Evolutionary conservation across 75 land plant species (phyloP), one percentile per base, ranked within the genome.

Genomic region (Chamaecyparis obtusa): DNA sequence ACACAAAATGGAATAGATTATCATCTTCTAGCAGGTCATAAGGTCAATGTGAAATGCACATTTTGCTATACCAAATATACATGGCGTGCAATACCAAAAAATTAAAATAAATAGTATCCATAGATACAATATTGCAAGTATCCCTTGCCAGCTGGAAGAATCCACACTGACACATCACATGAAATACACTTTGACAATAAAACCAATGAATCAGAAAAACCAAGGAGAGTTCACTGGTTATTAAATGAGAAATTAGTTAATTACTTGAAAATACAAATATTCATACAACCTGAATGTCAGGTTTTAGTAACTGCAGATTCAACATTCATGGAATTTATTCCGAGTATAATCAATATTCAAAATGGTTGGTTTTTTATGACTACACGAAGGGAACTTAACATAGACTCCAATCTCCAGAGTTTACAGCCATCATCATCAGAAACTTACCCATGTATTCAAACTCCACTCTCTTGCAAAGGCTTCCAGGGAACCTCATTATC

Each of bases 401-500:
- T 2, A 81, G 83, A 44, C 48, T 80, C 27, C 46, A 79, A n/a
- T 19, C 83, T 39, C 83, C 32, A 80, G 51, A 80, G 32, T 80
- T 80, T 19, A 44, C 83, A 44, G 32, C n/a, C 46, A 49, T n/a
- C n/a, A 43, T 19, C 11, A 9, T 43, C 48, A 43, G 83, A 80
- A 81, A 27, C 32, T 3, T 33, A 46, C 49, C 41, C 49, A 44
- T 27, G 14, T n/a, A 43, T 81, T 81, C 51, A 81, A 43, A 81
- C 49, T 43, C 83, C 91, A 85, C 84, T 89, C 39, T 89, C 92
- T 85, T 86, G 91, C 44, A 92, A 83, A 24, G 95, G 92, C 84
- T 93, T 95, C 94, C 93, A 93, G 9, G 94, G 91, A 84, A 93
- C 80, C 74, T 92, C 96, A 16, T 89, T 90, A 87, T 97, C 99